Evolutionary conservation across 306 rosid genomes (phyloP), one percentile per base, ranked within the genome.

Genomic region (Coriaria nepalensis): DNA sequence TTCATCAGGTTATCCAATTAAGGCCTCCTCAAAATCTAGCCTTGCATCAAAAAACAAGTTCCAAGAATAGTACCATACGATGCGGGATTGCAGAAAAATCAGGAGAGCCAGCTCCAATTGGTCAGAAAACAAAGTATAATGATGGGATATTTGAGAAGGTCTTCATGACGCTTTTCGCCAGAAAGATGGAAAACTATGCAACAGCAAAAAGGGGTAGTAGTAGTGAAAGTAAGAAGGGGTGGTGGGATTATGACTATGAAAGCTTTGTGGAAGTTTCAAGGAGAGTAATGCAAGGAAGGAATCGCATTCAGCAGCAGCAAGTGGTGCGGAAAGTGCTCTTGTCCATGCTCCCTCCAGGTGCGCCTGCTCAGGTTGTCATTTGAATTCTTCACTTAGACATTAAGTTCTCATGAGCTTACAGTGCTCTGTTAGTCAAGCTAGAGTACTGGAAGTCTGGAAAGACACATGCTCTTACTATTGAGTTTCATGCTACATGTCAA

Each of bases 291-390:
- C 84, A 73, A 54, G 93, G 97, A 0, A 71, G 90, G 78, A 70
- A 81, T 50, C 79, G 95, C 4, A 2, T 57, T 8, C 93, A 84
- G 73, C 97, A 90, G 46, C 94, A 84, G n/a, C 45, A 77, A 52
- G 94, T 84, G 0, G 97, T 90, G 59, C 67, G 95, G 37, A 67
- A 81, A 55, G 97, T 90, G 37, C 95, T 90, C 64, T 56, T 84
- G 14, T 84, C 97, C 43, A 90, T 90, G 92, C 82, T 90, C 50
- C 97, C 97, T 55, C 95, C 97, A 42, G 97, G 95, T 65, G 97
- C 97, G 50, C 97, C 97, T 49, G 97, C 87, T 61, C 95, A 84
- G 95, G 97, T 90, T 33, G 53, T 51, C 39, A 38, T 9, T 46
- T 6, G 11, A 44, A 14, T 46, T 36, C 15, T 56, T 32, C 20